phyloP scores from a whole-genome alignment of 2,329 filamentous ascomycete species.

The Mariannaea sp. region DNA sequence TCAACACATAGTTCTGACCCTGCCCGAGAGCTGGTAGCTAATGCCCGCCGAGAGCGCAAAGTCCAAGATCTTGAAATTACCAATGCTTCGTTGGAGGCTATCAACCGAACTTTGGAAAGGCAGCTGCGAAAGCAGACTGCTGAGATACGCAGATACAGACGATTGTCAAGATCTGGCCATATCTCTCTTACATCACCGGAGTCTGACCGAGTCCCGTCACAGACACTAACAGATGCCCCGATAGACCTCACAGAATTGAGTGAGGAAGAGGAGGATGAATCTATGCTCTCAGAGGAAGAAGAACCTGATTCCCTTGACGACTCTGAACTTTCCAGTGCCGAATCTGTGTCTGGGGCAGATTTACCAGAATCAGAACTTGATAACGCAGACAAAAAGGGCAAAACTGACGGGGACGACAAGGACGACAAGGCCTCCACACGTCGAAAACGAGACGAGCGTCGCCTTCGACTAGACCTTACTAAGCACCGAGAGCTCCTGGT shows the following conservation, averaged over 20 bases:
- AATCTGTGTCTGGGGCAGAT: conserved; percentile 37
- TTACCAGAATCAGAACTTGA: conserved; percentile 48
- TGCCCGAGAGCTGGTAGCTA: conserved; percentile 79
- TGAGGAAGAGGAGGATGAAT: conserved; percentile 46
- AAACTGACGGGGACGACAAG: background rate
- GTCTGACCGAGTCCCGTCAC: conserved; percentile 51
- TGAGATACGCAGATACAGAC: conserved; percentile 82
- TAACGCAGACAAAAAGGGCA: conserved; percentile 20
- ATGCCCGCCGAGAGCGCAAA: conserved; percentile 88
- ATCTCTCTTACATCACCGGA: conserved; percentile 61
- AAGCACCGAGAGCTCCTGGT: conserved; percentile 88
- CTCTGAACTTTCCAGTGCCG: conserved; percentile 52
- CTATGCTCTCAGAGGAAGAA: conserved; percentile 47
- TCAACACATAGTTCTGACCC: conserved; percentile 59
- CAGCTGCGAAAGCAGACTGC: conserved; percentile 90
- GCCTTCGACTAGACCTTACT: conserved; percentile 80
- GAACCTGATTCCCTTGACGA: conserved; percentile 59
- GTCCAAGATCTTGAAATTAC: conserved; percentile 96
- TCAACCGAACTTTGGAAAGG: conserved; percentile 90
- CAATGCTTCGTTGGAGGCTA: conserved; percentile 91
- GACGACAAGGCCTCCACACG: conserved; percentile 45
- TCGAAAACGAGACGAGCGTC: conserved; percentile 77
- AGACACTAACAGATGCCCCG: conserved; percentile 49
- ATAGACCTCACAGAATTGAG: conserved; percentile 56
- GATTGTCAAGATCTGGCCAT: conserved; percentile 81